phyloP scores from a whole-genome alignment of 225 moss, liverwort and hornwort species.

The Pseudoscleropodium purum region DNA sequence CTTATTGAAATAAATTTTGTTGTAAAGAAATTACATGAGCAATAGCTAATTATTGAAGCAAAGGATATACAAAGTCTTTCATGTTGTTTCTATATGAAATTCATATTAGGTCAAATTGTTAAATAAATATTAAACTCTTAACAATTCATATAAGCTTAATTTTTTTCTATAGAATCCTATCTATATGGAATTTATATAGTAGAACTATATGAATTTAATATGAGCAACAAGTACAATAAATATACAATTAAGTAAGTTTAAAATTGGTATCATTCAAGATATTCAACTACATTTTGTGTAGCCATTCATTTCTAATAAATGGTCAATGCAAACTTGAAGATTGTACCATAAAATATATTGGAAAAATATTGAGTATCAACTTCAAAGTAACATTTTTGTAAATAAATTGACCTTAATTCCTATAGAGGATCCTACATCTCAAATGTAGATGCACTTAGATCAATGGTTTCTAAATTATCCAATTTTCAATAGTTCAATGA shows the following conservation, averaged over 20 bases:
- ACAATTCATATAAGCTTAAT: neutral
- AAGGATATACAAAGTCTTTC: neutral
- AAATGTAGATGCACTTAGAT: neutral
- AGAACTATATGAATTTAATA: neutral
- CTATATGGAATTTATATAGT: neutral
- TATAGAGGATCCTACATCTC: neutral
- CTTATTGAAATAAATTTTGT: neutral
- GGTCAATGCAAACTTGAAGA: neutral
- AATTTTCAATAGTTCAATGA: neutral
- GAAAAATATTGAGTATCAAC: neutral
- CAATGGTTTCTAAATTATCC: neutral
- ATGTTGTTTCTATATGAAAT: neutral
- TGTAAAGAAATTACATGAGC: rapidly evolving
- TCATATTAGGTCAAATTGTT: neutral
- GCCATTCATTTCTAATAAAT: neutral
- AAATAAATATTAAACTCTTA: neutral
- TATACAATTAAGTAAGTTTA: neutral
- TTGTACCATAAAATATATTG: neutral
- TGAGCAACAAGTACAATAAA: neutral
- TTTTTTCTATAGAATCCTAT: neutral
- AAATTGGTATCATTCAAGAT: neutral
- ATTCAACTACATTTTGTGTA: neutral
- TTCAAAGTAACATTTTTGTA: neutral
- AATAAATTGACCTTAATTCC: neutral
- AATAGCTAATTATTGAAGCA: neutral